Conservation (phyloP, 2,329 filamentous ascomycete genomes). For the Neofusicoccum umdonicola region DNA sequence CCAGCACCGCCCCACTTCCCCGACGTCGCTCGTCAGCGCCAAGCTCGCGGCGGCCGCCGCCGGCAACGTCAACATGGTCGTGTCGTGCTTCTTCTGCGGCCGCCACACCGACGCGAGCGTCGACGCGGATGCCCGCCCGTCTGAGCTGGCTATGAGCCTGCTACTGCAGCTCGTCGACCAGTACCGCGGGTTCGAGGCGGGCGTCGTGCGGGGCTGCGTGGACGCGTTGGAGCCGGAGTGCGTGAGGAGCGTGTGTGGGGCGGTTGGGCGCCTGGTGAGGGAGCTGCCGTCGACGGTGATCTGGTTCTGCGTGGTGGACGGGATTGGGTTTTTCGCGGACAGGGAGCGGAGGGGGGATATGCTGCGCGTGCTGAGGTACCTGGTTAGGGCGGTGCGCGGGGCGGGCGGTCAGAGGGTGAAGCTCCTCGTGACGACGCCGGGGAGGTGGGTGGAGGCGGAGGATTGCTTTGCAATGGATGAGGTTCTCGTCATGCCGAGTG, state of each 20-base stretch:
- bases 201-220: neutral
- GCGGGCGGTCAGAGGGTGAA: neutral
- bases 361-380: neutral
- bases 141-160: constrained; percentile 18
- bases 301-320: neutral
- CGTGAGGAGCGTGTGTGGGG: neutral
- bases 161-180: constrained; percentile 17
- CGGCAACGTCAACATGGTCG: neutral
- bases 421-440: neutral
- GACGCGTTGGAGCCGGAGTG: neutral
- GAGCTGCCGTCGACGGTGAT: neutral
- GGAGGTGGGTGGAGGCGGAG: neutral
- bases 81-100: constrained; percentile 17
- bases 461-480: neutral
- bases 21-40: constrained; percentile 14
- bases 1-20: neutral
- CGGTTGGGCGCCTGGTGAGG: neutral
- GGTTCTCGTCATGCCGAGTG: neutral
- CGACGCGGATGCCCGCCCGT: constrained; percentile 1
- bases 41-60: neutral
- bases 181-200: neutral
- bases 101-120: constrained; percentile 9
- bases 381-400: neutral
- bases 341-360: neutral
- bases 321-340: neutral